Base-by-base conservation (phyloP, 306 rosid genomes). In the Cajanus cajan region DNA sequence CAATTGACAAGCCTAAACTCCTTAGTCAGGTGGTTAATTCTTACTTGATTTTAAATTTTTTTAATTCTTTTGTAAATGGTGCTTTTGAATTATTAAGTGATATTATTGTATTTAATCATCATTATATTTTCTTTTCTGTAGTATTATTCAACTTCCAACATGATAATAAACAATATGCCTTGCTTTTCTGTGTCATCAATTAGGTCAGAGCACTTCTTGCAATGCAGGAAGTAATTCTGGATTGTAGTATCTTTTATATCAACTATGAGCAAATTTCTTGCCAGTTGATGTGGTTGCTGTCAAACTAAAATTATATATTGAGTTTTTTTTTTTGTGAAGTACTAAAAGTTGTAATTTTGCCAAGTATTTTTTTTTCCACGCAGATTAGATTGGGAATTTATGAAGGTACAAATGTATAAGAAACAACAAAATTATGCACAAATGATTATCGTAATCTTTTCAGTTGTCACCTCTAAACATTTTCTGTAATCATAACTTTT, bases 1-100 rank as follows among this genome's bases (percentile, higher is more conserved):
- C 97, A 76, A 73, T 66, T 75, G 98, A 96, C 93, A 96, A 91
- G 86, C 99, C 97, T 59, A 96, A 96, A 82, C 88, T 93, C 83
- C 98, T 96, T 61, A 96, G 97, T 86, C 96, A 96, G 99, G 99
- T 96, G 90, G 71, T 81, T 77, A 51, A 80, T 74, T 84, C 75
- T 40, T 67, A 24, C 16, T 63, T 21, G 33, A 47, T 43, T 74
- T 54, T 47, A 18, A 19, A 5, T 4, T 5, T 22, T 15, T 19
- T 54, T 52, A 3, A 34, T 33, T 31, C 47, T 45, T 63, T 8
- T 79, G 73, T 21, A 41, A 57, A 16, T 43, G 68, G 22, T 43
- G 58, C 61, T 22, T 78, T 75, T 39, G 57, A 21, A 51, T 61
- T 73, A 74, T 58, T 54, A 16, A 54, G 82, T 76, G 68, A 68